phyloP scores from a whole-genome alignment of 164 flowering plant species.

The Annona cherimola region DNA sequence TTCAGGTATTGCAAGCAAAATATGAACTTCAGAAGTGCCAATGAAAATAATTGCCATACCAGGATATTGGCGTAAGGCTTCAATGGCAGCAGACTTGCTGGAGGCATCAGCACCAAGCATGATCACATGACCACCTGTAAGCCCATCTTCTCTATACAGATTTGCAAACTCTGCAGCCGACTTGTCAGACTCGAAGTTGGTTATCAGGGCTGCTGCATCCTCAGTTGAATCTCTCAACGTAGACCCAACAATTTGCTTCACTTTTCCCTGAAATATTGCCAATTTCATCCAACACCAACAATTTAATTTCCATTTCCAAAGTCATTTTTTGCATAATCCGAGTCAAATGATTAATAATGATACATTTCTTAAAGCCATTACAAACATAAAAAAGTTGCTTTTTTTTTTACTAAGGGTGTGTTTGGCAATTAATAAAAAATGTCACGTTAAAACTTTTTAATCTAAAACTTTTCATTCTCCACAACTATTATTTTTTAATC shows the following conservation, averaged over 20 bases:
- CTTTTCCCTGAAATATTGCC: constrained; percentile 68
- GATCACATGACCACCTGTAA: constrained; percentile 93
- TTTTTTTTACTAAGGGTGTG: too few species aligned
- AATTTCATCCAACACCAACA: constrained; percentile 6
- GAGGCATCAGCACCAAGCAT: constrained; percentile 96
- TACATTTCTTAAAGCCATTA: too few species aligned
- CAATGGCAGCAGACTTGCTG: constrained; percentile 73
- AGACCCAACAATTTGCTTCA: constrained; percentile 98
- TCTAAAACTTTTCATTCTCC: too few species aligned
- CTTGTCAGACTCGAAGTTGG: constrained; percentile 92
- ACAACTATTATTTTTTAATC: too few species aligned
- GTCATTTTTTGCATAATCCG: background rate
- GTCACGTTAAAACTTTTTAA: too few species aligned
- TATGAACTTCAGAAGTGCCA: background rate
- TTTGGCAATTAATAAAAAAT: too few species aligned
- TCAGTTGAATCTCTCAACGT: constrained; percentile 72
- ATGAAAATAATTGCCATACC: constrained; percentile 35
- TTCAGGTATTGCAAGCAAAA: background rate
- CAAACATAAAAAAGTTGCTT: too few species aligned
- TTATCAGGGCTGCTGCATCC: constrained; percentile 47
- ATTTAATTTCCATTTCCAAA: background rate
- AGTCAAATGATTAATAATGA: too few species aligned
- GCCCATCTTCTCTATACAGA: constrained; percentile 70
- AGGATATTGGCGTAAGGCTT: constrained; percentile 84
- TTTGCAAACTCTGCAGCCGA: constrained; percentile 81